These are phyloP conservation scores for Talaromyces wortmannii DNA, from an alignment of 495 filamentous ascomycete species.

Conservation along the genomic window DNA sequence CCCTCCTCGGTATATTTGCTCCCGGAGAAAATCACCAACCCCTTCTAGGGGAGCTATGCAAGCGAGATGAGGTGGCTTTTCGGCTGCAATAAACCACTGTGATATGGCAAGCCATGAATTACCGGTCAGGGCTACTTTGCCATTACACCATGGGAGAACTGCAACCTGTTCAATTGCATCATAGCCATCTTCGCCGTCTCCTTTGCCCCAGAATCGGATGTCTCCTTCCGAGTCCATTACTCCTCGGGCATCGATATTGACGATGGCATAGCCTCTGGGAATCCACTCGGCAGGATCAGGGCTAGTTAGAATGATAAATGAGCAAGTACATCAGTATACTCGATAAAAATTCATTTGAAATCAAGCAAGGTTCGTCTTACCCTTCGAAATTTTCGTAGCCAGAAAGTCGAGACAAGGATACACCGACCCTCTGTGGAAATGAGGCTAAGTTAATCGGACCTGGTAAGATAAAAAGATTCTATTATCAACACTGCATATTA, in stretches of 20 bases:
- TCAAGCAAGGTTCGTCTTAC: neutral
- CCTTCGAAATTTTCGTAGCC: slow-evolving; percentile 33
- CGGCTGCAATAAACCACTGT: slow-evolving; percentile 31
- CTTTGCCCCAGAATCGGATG: slow-evolving; percentile 13
- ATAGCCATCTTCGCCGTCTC: slow-evolving; percentile 11
- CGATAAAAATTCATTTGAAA: neutral
- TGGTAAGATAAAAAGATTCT: slow-evolving; percentile 10
- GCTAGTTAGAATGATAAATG: neutral
- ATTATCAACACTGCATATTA: too few relatives aligned
- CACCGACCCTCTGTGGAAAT: too few relatives aligned
- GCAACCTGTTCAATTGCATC: slow-evolving; percentile 14
- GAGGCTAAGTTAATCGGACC: too few relatives aligned
- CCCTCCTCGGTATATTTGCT: slow-evolving; percentile 13
- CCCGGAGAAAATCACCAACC: slow-evolving; percentile 28
- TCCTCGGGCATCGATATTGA: slow-evolving; percentile 32
- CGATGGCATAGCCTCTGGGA: slow-evolving; percentile 29
- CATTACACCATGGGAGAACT: slow-evolving; percentile 14
- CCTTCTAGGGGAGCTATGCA: slow-evolving; percentile 38
- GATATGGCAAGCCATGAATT: slow-evolving; percentile 20
- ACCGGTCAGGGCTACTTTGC: slow-evolving; percentile 11
- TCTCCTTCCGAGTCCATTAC: slow-evolving; percentile 22
- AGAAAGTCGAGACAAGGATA: too few relatives aligned
- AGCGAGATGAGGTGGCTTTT: slow-evolving; percentile 26
- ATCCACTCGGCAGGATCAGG: slow-evolving; percentile 34
- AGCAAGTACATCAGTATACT: too few relatives aligned